Conservation (phyloP, 805 yeast species). For the Tetrapisispora iriomotensis region DNA sequence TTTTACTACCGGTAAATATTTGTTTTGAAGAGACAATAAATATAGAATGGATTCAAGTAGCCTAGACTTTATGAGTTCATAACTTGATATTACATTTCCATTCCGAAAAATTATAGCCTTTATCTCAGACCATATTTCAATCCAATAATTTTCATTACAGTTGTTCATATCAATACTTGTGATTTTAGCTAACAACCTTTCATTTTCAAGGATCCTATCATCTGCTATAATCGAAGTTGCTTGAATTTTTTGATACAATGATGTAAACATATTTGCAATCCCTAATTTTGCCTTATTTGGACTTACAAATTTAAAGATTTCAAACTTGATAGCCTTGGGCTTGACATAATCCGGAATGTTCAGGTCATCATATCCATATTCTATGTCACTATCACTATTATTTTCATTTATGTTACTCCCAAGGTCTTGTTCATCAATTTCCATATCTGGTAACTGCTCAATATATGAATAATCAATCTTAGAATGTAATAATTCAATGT, state of each 20-base stretch:
- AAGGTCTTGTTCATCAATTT: constrained; percentile 6
- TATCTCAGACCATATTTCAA: constrained; percentile 32
- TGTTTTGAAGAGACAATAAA: constrained; percentile 14
- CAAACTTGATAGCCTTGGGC: constrained; percentile 18
- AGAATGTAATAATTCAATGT: constrained; percentile 7
- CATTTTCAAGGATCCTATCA: constrained; percentile 9
- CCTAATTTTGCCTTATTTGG: not conserved
- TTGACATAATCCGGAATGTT: constrained; percentile 27
- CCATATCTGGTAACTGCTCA: constrained; percentile 6
- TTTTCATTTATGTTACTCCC: constrained; percentile 11
- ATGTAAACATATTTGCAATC: not conserved
- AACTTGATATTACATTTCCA: constrained; percentile 45
- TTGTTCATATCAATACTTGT: constrained; percentile 10
- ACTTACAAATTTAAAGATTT: constrained; percentile 8
- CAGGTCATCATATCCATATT: constrained; percentile 25
- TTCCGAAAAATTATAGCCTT: constrained; percentile 28
- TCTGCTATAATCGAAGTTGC: no score
- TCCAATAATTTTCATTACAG: not conserved
- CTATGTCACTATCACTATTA: constrained; percentile 21
- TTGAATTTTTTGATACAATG: not conserved
- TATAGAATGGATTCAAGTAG: constrained; percentile 33
- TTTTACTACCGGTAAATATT: constrained; percentile 7
- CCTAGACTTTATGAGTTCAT: constrained; percentile 66
- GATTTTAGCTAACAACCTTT: constrained; percentile 15
- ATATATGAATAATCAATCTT: constrained; percentile 5